phyloP scores from a whole-genome alignment of 352 stramenopile genomes.

The Globisporangium recalcitrans region DNA sequence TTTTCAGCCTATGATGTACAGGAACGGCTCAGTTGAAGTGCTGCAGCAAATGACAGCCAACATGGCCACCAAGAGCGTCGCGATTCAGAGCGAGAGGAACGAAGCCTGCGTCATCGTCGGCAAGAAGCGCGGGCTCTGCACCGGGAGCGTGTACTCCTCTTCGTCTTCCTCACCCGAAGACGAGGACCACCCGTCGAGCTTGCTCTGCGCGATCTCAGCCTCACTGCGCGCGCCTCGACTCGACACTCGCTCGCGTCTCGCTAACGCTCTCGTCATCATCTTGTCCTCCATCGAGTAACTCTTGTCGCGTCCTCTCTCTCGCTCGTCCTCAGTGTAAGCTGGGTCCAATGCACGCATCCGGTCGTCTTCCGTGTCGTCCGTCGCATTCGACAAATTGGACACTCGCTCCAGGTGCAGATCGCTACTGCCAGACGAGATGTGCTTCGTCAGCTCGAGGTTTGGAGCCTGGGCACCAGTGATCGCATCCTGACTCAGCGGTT shows the following conservation, averaged over 20 bases:
- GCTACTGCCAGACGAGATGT: background rate
- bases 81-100: constrained; percentile 3
- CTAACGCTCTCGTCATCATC: background rate
- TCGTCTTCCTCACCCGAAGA: constrained; percentile 12
- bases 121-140: constrained; percentile 12
- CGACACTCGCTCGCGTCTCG: background rate
- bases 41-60: background rate
- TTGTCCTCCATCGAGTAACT: background rate
- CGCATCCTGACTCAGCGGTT: background rate
- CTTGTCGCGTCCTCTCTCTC: background rate
- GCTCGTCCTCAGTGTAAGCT: background rate
- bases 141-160: constrained; percentile 1
- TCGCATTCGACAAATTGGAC: constrained; percentile 24
- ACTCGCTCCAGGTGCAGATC: constrained; percentile 9
- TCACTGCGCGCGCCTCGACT: background rate
- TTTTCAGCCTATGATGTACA: background rate
- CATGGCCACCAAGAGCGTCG: background rate
- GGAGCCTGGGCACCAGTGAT: background rate
- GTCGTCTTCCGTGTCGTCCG: constrained; percentile 28
- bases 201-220: constrained; percentile 2
- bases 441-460: background rate
- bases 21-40: background rate
- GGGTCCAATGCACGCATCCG: constrained; percentile 12
- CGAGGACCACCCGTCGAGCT: background rate
- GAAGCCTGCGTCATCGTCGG: constrained; percentile 7